Percentiles rank a stretch among this genome's conserved stretches.
Evolutionary conservation across 2,329 filamentous ascomycete genomes (phyloP).

Genomic region (Penicillium sp.): DNA sequence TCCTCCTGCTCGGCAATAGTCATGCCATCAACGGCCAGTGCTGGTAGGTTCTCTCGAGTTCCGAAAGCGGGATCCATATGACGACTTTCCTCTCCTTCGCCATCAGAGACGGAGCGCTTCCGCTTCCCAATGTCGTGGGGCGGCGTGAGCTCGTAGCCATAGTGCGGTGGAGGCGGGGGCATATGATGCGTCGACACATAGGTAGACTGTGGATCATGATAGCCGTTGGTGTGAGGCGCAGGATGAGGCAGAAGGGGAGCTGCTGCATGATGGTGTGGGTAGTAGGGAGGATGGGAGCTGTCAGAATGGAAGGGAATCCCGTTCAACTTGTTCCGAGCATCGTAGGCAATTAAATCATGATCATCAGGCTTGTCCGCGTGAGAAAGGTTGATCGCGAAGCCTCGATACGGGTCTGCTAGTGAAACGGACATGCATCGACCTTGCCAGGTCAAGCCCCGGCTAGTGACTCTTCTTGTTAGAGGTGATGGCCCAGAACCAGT

Average conservation of each 20-base stretch:
- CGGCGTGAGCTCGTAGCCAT: slow-evolving; percentile 36
- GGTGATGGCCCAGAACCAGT: slow-evolving; percentile 2
- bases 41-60: slow-evolving; percentile 33
- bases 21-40: slow-evolving; percentile 33
- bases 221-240: slow-evolving; percentile 31
- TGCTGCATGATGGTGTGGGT: slow-evolving; percentile 46
- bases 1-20: slow-evolving; percentile 37
- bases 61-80: slow-evolving; percentile 23
- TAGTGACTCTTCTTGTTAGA: slow-evolving; percentile 19
- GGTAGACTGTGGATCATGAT: slow-evolving; percentile 35
- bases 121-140: slow-evolving; percentile 38
- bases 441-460: slow-evolving; percentile 78
- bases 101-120: slow-evolving; percentile 32
- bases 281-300: slow-evolving; percentile 36
- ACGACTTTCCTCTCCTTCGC: slow-evolving; percentile 26
- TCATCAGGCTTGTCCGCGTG: slow-evolving; percentile 61
- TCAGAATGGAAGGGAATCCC: slow-evolving; percentile 37
- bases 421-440: slow-evolving; percentile 70
- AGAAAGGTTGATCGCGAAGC: slow-evolving; percentile 74
- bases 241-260: slow-evolving; percentile 35
- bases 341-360: slow-evolving; percentile 66
- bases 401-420: slow-evolving; percentile 74
- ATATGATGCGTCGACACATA: slow-evolving; percentile 38
- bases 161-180: slow-evolving; percentile 38
- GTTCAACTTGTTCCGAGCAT: slow-evolving; percentile 41